Evolutionary conservation across 2,329 filamentous ascomycete genomes (phyloP), one percentile per base, ranked within the genome.

Genomic region (Dryadomyces quercivorus): DNA sequence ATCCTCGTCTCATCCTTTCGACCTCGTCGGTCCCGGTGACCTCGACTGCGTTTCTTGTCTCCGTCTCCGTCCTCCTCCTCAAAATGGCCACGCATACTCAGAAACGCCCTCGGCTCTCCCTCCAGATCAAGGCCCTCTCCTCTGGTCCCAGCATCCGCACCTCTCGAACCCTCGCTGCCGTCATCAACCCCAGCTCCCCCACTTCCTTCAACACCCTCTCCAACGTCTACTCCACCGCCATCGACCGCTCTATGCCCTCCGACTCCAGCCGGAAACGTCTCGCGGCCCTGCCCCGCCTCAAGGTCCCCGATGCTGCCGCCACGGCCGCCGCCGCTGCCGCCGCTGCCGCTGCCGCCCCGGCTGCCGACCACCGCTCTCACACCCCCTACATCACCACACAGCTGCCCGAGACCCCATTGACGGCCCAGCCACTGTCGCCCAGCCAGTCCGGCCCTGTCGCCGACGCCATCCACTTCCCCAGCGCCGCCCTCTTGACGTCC

Each of bases 201-300:
- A 84, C 81, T 1, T 71, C 79, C 21, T 82, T 83, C 69, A 84
- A 84, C 66, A 84, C 81, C 2, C 72, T 84, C 43, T 82, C 80
- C 53, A 84, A 84, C 66, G 76, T 80, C 57, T 84, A 84, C 62
- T 75, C 77, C 26, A 78, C 77, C 3, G 77, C 80, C 57, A 81
- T 84, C 53, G 80, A 81, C 65, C 75, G 78, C 57, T 75, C 77
- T 20, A 75, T 31, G 26, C 26, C 26, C 26, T 31, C 26, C 8
- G 26, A 31, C 8, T 31, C 26, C 21, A 15, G 3, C 31, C 15
- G 71, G 42, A 67, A 62, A 43, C 50, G 55, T 0, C 52, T 55
- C 18, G 51, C 53, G 1, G 66, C 68, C 20, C 60, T 66, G 26
- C 64, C 72, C 46, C 69, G 65, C 45, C 60, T 74, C 4, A 67